phyloP scores from a whole-genome alignment of 1,284 basidiomycete species.

The Cryptococcus sp. region DNA sequence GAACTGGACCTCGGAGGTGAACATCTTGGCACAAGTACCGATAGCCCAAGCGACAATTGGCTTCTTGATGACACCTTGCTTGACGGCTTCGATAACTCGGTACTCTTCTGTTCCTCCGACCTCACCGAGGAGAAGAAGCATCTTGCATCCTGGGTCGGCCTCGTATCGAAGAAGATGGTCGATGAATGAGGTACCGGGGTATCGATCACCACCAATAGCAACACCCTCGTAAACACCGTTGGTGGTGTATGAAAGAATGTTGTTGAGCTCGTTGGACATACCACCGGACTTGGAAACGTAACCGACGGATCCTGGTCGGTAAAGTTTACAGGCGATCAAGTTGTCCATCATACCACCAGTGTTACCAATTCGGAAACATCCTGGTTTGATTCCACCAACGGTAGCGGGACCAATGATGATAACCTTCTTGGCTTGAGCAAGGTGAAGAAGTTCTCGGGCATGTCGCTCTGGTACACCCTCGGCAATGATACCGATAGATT shows the following conservation, averaged over 20 bases:
- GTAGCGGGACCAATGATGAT: slow-evolving; percentile 98
- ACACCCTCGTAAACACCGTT: slow-evolving; percentile 99
- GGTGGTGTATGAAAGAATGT: slow-evolving; percentile 94
- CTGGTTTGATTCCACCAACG: slow-evolving; percentile 99
- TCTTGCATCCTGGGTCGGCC: slow-evolving; percentile 94
- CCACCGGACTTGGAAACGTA: slow-evolving; percentile 99
- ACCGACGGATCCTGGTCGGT: slow-evolving; percentile 93
- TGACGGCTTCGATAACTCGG: slow-evolving; percentile 97
- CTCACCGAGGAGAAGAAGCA: slow-evolving; percentile 96
- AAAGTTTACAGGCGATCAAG: slow-evolving; percentile 97
- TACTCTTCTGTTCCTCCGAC: slow-evolving; percentile 99
- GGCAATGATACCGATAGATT: slow-evolving; percentile 88
- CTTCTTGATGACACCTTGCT: slow-evolving; percentile 90
- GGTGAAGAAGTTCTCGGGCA: slow-evolving; percentile 90
- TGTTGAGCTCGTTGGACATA: slow-evolving; percentile 99
- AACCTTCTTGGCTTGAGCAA: slow-evolving; percentile 78
- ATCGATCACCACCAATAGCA: slow-evolving; percentile 98
- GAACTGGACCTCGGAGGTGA: slow-evolving; percentile 98
- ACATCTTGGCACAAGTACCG: slow-evolving; percentile 99
- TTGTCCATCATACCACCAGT: slow-evolving; percentile 99
- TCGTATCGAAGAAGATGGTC: slow-evolving; percentile 98
- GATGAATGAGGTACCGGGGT: slow-evolving; percentile 98
- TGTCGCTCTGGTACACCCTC: slow-evolving; percentile 99
- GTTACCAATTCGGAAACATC: slow-evolving; percentile 99
- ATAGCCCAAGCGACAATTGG: slow-evolving; percentile 99